These are phyloP conservation scores for Serendipita indica DNA, from an alignment of 768 basidiomycete species.

Conservation along the genomic window DNA sequence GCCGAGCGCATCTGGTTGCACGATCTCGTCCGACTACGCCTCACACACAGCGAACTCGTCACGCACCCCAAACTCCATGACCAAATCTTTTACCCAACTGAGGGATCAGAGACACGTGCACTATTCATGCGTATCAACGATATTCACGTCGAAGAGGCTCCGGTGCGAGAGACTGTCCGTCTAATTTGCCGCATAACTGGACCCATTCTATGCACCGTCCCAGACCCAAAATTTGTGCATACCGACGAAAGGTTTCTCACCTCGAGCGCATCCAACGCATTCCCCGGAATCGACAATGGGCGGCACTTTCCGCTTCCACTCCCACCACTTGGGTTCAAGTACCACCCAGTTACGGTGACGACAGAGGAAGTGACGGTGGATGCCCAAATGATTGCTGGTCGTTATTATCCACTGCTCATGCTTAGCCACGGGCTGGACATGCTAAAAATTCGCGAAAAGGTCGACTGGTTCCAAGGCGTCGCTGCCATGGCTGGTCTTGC, in stretches of 20 bases:
- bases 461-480: not conserved
- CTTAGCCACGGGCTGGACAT: not conserved
- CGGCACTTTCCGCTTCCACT: conserved; percentile 34
- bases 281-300: not conserved
- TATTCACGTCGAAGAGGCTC: conserved; percentile 45
- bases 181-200: not conserved
- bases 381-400: conserved; percentile 54
- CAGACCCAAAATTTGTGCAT: not conserved
- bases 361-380: conserved; percentile 53
- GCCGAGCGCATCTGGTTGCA: conserved; percentile 77
- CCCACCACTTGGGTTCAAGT: conserved; percentile 53
- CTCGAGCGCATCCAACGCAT: not conserved
- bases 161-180: not conserved
- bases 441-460: not conserved
- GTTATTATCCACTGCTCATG: conserved; percentile 59
- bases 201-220: not conserved
- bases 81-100: conserved; percentile 46
- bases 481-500: not conserved
- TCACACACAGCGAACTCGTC: conserved; percentile 20
- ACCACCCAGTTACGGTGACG: conserved; percentile 47
- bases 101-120: conserved; percentile 46
- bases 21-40: conserved; percentile 67
- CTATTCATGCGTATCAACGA: conserved; percentile 59
- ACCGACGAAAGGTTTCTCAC: not conserved
- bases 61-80: conserved; percentile 20